Base-by-base conservation (phyloP, 108 stramenopile genomes). In the Fistulifera solaris region DNA sequence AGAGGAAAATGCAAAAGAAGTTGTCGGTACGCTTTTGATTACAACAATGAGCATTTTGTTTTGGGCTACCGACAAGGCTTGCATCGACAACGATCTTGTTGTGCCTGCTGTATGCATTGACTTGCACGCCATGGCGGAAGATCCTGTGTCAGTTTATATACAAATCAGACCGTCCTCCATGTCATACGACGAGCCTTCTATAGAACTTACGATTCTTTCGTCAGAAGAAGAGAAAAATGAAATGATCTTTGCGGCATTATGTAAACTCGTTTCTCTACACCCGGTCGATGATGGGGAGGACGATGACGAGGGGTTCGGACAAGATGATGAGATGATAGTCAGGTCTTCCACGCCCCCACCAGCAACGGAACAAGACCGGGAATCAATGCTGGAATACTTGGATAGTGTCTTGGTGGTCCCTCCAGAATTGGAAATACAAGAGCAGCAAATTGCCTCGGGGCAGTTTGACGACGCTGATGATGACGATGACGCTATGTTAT, bases 71-170 rank as follows among this genome's bases (percentile, higher is more conserved):
- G 44, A 45, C 21, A 3, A 17, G 11, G 21, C 19, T 10, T 15
- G 3, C 8, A 11, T 31, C 0, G 48, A 52, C 1, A 2, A 64
- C 52, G 85, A 87, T 68, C 27, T 78, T 15, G 71, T 79, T 10
- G 59, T 87, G 38, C 79, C 76, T 49, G 85, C 73, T 7, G 59
- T 68, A 15, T 83, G 81, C 45, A 81, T 87, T 61, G 68, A 67
- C 42, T 53, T 87, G 55, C 85, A 87, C 64, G 85, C 85, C 51
- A 54, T 87, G 40, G 38, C 63, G 22, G 66, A 68, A 14, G 71
- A 78, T 3, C 77, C 72, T 27, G 15, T 62, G 50, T 50, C 59
- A 11, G 40, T 68, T 2, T 72, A 75, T 49, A 26, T 69, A 8
- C 70, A 76, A 59, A 38, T 69, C 17, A 22, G 61, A 48, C 47